phyloP scores from a whole-genome alignment of 768 basidiomycete genomes.

The Saitozyma podzolica region DNA sequence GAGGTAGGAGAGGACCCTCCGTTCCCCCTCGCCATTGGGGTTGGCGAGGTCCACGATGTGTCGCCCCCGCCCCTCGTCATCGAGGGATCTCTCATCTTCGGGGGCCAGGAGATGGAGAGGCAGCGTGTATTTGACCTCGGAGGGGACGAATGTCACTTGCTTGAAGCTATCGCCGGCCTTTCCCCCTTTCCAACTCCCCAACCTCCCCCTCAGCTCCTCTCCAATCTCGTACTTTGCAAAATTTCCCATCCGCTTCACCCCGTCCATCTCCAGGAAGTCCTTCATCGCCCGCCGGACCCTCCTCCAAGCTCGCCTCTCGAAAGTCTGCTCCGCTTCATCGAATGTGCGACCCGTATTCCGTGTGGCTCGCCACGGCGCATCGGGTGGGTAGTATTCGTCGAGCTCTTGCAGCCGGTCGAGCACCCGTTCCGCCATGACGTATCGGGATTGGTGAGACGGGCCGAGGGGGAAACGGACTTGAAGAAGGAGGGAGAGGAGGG shows the following conservation, averaged over 20 bases:
- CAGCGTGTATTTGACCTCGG: conserved; percentile 51
- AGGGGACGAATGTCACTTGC: conserved; percentile 50
- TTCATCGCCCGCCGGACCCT: conserved; percentile 42
- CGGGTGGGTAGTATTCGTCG: conserved; percentile 37
- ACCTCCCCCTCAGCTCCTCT: conserved; percentile 16
- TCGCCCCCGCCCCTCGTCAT: not conserved
- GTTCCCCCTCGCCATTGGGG: conserved; percentile 26
- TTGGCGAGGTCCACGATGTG: conserved; percentile 28
- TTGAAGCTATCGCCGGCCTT: conserved; percentile 49
- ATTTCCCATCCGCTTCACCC: conserved; percentile 44
- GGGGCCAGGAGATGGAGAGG: conserved; percentile 24
- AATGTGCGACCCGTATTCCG: not conserved
- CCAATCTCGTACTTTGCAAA: conserved; percentile 49
- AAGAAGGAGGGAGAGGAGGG: conserved; percentile 52
- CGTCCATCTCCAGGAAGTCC: conserved; percentile 53
- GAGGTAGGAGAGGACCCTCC: conserved; percentile 40
- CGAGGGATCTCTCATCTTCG: conserved; percentile 1
- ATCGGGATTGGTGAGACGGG: conserved; percentile 47
- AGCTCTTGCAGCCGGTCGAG: conserved; percentile 50
- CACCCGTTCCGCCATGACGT: conserved; percentile 50
- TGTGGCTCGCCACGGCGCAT: conserved; percentile 15
- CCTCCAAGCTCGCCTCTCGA: conserved; percentile 17
- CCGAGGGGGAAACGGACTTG: conserved; percentile 55
- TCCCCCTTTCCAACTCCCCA: conserved; percentile 14
- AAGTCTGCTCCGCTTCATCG: conserved; percentile 23